Conservation (phyloP, 228 moss, liverwort and hornwort genomes). For the Sphagnum fallax region DNA sequence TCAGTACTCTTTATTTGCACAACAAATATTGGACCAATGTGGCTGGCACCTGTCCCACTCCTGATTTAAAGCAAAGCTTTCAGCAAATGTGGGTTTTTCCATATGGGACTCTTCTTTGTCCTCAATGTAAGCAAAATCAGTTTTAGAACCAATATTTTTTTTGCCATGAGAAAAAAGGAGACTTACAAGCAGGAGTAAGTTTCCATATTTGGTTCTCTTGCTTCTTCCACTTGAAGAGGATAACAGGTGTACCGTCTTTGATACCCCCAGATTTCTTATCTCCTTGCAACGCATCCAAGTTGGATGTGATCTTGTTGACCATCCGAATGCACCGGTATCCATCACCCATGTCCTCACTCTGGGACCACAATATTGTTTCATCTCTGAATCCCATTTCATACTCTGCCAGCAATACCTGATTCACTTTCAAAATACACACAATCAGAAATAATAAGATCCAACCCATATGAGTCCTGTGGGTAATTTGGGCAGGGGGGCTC, state of each 20-base stretch:
- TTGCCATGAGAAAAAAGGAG: background rate
- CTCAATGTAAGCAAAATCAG: no score
- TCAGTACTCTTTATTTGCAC: no score
- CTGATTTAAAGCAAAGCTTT: no score
- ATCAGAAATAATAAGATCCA: background rate
- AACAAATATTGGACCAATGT: no score
- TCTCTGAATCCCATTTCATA: constrained; percentile 19
- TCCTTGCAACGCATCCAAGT: constrained; percentile 34
- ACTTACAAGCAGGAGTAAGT: constrained; percentile 14
- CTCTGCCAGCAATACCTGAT: constrained; percentile 10
- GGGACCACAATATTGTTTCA: constrained; percentile 26
- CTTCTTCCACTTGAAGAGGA: constrained; percentile 43
- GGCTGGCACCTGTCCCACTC: no score
- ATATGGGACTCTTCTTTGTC: no score
- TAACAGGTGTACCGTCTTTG: constrained; percentile 18
- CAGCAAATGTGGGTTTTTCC: no score
- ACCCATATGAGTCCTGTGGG: background rate
- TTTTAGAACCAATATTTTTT: no score
- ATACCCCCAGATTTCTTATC: constrained; percentile 28
- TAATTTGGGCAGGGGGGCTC: no score
- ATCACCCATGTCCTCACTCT: constrained; percentile 13
- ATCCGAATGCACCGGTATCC: constrained; percentile 31
- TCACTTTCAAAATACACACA: background rate
- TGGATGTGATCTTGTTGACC: constrained; percentile 20
- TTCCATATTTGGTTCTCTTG: constrained; percentile 40